Conservation (phyloP, 805 yeast species). For the Ascoidea asiatica region DNA sequence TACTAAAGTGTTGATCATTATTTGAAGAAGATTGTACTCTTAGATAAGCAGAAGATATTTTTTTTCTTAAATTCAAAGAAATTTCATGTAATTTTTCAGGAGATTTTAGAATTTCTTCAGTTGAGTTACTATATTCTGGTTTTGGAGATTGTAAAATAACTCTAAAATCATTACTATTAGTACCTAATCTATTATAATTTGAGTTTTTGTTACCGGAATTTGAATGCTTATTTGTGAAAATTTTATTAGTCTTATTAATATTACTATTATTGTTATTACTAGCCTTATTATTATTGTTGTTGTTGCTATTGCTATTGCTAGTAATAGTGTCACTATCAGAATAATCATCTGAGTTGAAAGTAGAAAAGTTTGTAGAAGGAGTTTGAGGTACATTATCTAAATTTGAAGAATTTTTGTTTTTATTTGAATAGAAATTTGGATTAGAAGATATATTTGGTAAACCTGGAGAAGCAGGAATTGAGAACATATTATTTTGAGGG, state of each 20-base stretch:
- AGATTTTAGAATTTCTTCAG: constrained; percentile 8
- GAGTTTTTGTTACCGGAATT: too few species aligned
- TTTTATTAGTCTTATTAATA: too few species aligned
- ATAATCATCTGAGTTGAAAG: background rate
- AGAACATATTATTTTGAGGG: background rate
- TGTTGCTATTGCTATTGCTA: too few species aligned
- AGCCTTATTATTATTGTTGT: too few species aligned
- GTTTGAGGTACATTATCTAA: background rate
- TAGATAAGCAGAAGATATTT: constrained; percentile 15
- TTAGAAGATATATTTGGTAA: background rate
- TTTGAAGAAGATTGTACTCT: constrained; percentile 17
- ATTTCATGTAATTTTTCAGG: constrained; percentile 11
- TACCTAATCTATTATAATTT: too few species aligned
- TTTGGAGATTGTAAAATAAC: background rate
- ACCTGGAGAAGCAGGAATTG: background rate
- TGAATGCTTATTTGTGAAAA: too few species aligned
- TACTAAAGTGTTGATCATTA: constrained; percentile 9
- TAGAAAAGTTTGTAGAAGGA: background rate
- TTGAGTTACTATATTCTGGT: background rate
- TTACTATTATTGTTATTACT: too few species aligned
- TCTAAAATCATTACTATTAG: background rate
- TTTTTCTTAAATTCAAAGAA: constrained; percentile 13
- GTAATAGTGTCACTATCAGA: background rate
- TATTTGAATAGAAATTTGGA: too few species aligned
- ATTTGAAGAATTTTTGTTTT: background rate